These are phyloP conservation scores for Talaromyces pinophilus DNA, from an alignment of 2,329 filamentous ascomycete species.

Conservation along the genomic window DNA sequence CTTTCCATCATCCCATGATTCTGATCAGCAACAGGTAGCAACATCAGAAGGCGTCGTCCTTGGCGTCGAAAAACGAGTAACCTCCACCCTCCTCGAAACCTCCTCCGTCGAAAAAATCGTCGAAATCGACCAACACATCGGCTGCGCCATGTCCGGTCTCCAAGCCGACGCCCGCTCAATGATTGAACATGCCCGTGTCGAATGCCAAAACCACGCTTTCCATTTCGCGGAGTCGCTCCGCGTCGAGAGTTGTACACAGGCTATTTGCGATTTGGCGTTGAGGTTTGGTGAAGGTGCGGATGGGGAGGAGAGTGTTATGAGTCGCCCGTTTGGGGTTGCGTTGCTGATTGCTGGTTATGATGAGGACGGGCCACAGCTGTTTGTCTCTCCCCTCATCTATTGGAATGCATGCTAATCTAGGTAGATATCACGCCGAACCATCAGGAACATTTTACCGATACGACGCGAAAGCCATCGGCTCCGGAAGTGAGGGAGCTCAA, in stretches of 20 bases:
- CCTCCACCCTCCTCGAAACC: conserved; percentile 93
- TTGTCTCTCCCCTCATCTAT: conserved; percentile 34
- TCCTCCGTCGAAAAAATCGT: conserved; percentile 99
- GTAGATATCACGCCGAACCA: conserved; percentile 90
- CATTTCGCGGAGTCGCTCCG: conserved; percentile 95
- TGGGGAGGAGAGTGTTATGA: conserved; percentile 98
- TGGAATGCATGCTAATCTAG: neutral
- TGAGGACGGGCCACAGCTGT: conserved; percentile 91
- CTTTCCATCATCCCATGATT: neutral
- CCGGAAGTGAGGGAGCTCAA: conserved; percentile 94
- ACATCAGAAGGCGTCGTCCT: conserved; percentile 94
- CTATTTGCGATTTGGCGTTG: conserved; percentile 94
- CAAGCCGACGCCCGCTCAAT: conserved; percentile 97
- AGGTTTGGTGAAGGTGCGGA: conserved; percentile 97
- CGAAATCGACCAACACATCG: conserved; percentile 98
- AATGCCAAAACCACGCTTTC: conserved; percentile 95
- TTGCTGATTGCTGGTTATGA: conserved; percentile 95
- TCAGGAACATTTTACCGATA: conserved; percentile 99
- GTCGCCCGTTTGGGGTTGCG: conserved; percentile 92
- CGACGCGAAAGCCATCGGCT: conserved; percentile 97
- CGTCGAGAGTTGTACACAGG: conserved; percentile 97
- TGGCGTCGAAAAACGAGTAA: conserved; percentile 98
- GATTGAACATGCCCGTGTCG: conserved; percentile 97
- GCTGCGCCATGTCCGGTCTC: conserved; percentile 96
- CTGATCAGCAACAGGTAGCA: conserved; percentile 60